These are phyloP conservation scores for Mortierella hygrophila DNA, from an alignment of 192 early-diverging fungal genomes.

Conservation along the genomic window DNA sequence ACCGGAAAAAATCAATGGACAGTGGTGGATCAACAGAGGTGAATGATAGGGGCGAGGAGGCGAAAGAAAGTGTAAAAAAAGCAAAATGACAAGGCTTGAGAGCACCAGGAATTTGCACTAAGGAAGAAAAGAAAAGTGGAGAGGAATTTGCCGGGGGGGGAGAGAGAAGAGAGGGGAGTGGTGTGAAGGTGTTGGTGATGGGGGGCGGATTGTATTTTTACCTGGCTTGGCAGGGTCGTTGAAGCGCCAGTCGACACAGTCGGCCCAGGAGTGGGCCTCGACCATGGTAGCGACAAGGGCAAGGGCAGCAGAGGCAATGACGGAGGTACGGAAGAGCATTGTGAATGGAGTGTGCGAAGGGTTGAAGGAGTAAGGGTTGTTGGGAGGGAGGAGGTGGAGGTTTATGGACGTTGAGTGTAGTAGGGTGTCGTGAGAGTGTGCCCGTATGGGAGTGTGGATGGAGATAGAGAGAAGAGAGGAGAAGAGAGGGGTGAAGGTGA, in stretches of 20 bases:
- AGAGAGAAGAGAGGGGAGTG: background rate
- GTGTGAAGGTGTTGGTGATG: background rate
- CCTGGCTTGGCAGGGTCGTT: slow-evolving; percentile 37
- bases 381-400: background rate
- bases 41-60: too few relatives aligned
- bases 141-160: background rate
- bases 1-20: background rate
- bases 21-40: background rate
- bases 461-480: background rate
- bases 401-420: background rate
- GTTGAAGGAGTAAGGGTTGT: background rate
- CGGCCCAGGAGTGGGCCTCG: slow-evolving; percentile 51
- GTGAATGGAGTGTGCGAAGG: background rate
- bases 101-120: background rate
- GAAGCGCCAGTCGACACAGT: slow-evolving; percentile 53
- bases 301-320: slow-evolving; percentile 34
- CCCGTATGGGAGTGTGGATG: background rate
- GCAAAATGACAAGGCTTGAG: background rate
- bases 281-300: slow-evolving; percentile 35
- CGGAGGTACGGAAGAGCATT: slow-evolving; percentile 33
- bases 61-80: background rate
- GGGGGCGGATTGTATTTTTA: slow-evolving; percentile 1
- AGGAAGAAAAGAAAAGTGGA: background rate
- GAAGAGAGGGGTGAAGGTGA: background rate
- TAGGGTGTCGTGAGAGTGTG: background rate